Evolutionary conservation across 345 rosid genomes (phyloP).

Genomic region (Angophora floribunda): DNA sequence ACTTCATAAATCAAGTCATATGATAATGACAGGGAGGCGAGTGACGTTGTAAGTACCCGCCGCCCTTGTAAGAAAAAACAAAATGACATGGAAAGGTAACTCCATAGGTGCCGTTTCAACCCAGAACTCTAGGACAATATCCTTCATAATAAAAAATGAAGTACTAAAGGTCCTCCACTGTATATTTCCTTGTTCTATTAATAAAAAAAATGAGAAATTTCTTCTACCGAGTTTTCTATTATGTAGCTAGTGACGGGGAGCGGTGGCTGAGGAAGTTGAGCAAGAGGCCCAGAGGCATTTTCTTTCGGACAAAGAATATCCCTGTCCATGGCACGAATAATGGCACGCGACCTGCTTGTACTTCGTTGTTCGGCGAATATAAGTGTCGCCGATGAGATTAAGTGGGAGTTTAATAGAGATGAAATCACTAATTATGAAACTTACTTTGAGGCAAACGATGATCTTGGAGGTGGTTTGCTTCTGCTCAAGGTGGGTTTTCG

Average conservation of each 20-base stretch:
- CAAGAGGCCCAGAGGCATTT: background rate
- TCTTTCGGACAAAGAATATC: background rate
- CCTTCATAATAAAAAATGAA: background rate
- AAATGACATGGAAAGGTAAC: background rate
- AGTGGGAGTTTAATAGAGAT: no score
- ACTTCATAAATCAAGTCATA: fast-evolving
- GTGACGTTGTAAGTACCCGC: fast-evolving
- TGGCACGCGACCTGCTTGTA: no score
- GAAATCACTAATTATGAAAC: no score
- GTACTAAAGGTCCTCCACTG: background rate
- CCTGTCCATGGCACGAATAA: no score
- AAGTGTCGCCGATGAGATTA: no score
- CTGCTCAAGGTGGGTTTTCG: no score
- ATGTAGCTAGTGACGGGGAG: background rate
- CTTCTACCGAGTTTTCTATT: background rate
- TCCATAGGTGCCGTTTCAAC: background rate
- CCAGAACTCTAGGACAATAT: background rate
- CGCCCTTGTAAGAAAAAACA: no score
- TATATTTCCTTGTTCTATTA: background rate
- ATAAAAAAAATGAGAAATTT: background rate
- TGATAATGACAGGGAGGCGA: background rate
- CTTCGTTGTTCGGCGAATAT: no score
- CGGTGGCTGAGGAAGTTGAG: background rate
- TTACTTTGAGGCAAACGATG: no score
- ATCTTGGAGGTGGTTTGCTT: no score